phyloP scores from a whole-genome alignment of 2,329 filamentous ascomycete genomes.

The Cladophialophora psammophila region DNA sequence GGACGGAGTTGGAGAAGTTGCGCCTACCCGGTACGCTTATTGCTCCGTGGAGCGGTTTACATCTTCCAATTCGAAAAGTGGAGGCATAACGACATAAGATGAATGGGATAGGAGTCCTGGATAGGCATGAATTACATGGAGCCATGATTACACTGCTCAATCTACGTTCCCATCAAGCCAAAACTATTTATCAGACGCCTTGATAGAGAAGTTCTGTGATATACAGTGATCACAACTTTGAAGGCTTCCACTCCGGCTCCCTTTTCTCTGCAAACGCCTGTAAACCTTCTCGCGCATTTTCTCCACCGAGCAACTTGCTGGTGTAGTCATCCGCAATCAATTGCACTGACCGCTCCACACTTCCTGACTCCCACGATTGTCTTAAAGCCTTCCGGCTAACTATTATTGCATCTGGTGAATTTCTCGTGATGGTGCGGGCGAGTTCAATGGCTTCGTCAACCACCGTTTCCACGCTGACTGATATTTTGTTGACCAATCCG shows the following conservation, averaged over 20 bases:
- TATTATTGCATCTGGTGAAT: conserved; percentile 77
- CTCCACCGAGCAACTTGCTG: conserved; percentile 41
- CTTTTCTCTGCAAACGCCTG: conserved; percentile 78
- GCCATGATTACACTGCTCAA: too few relatives aligned
- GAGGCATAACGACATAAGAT: too few relatives aligned
- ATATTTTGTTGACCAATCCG: conserved; percentile 66
- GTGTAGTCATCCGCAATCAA: conserved; percentile 40
- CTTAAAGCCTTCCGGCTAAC: conserved; percentile 73
- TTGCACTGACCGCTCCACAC: conserved; percentile 68
- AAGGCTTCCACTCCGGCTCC: conserved; percentile 68
- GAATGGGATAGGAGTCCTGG: too few relatives aligned
- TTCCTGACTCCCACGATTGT: conserved; percentile 74
- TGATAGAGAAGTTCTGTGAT: too few relatives aligned
- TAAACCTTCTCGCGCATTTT: conserved; percentile 79
- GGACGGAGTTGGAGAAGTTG: too few relatives aligned
- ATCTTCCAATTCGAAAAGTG: too few relatives aligned
- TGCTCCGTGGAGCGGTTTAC: too few relatives aligned
- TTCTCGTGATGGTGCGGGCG: conserved; percentile 67
- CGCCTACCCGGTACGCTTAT: too few relatives aligned
- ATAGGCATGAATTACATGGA: too few relatives aligned
- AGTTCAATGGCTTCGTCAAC: conserved; percentile 60
- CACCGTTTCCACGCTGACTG: neutral
- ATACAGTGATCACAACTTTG: conserved; percentile 55
- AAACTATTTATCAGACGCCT: too few relatives aligned
- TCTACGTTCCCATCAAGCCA: too few relatives aligned